Conservation (phyloP, 164 flowering plant species). For the Warburgia ugandensis region DNA sequence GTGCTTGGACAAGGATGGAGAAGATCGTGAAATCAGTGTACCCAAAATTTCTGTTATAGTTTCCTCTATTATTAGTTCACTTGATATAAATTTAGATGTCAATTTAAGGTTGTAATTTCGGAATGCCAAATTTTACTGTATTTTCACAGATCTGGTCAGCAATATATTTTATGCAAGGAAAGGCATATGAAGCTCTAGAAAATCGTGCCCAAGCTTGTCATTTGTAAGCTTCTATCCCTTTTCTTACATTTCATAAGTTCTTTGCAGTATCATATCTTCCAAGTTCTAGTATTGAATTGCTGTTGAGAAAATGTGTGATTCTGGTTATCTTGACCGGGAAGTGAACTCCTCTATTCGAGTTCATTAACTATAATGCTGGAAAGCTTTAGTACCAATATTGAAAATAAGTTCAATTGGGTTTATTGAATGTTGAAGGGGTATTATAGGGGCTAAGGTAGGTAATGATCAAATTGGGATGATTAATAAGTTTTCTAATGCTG, state of each 20-base stretch:
- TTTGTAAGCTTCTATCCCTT: conserved; percentile 43
- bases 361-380: too few relatives aligned
- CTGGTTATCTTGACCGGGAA: too few relatives aligned
- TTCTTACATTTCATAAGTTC: background rate
- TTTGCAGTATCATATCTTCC: too few relatives aligned
- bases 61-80: background rate
- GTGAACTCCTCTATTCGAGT: too few relatives aligned
- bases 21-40: conserved; percentile 94
- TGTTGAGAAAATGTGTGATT: too few relatives aligned
- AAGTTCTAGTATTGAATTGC: too few relatives aligned
- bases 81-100: background rate
- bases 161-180: conserved; percentile 85
- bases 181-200: conserved; percentile 90
- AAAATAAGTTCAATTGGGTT: too few relatives aligned
- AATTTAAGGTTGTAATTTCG: background rate
- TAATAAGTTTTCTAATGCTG: background rate
- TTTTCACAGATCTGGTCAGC: conserved; percentile 78
- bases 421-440: too few relatives aligned
- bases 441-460: too few relatives aligned
- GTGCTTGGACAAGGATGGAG: conserved; percentile 80
- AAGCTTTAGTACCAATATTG: too few relatives aligned
- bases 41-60: conserved; percentile 16
- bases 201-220: conserved; percentile 81
- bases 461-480: too few relatives aligned
- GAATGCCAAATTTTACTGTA: background rate